Base-by-base conservation (phyloP, 441 rosid species). In the Eutrema salsugineum region DNA sequence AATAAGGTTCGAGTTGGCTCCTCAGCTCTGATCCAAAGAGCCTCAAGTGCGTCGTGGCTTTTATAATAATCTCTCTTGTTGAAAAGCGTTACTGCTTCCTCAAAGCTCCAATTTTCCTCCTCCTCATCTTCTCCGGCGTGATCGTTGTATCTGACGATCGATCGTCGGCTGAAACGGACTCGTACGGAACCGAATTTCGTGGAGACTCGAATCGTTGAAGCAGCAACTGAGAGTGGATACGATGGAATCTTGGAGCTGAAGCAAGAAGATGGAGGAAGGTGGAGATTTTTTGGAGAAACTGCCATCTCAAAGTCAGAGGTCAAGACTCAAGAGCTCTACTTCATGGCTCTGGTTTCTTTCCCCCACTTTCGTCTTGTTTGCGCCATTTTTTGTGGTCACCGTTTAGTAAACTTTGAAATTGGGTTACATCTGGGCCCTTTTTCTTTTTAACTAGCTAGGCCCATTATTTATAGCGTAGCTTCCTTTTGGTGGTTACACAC, bases 31-130 rank as follows among this genome's bases (percentile, higher is more conserved):
- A 84, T 74, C 98, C 96, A 93, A 5, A 88, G 72, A 76, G 85
- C 68, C 73, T 92, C 98, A 0, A 92, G 86, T 40, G 83, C 66
- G 75, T 90, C 90, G 51, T 90, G 97, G 79, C 97, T 87, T 77
- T 63, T 81, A 63, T 87, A 90, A 73, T 86, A 90, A 55, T 88
- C 94, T 66, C 87, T 81, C 55, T 39, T 11, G 78, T 90, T 88
- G 70, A 88, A 92, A 17, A 88, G 85, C 5, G 64, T 47, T 2
- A 83, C 93, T 2, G 93, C 96, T 61, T 80, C 82, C 2, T 83
- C 79, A 55, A 92, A 88, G 73, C 85, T 80, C 59, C 65, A 75
- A 43, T 65, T 30, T 5, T 84, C 84, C 0, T 67, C 54, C 9
- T 49, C 30, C 3, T 82, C 78, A 1, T 75, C 69, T 60, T 68